Base-by-base conservation (phyloP, 148 eudicot species). In the Fallopia convolvulus region DNA sequence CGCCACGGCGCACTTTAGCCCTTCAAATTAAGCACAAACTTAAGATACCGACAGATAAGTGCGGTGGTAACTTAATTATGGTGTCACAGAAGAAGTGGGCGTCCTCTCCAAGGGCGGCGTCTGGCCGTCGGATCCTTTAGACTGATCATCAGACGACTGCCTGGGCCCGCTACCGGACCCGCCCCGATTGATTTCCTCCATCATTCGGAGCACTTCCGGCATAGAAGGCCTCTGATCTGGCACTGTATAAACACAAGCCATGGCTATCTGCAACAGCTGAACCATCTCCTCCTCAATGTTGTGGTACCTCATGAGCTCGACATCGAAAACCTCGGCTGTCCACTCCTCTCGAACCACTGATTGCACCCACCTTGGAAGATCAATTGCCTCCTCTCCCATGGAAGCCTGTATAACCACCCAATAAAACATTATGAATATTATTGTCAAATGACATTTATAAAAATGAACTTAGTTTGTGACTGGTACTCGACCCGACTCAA, bases 251-350 rank as follows among this genome's bases (percentile, higher is more conserved):
- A 95, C 99, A 77, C 99, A 95, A 0, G 97, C 81, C 99, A 95
- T 95, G 6, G 94, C 99, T 12, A 95, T 92, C 74, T 95, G 99
- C 48, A 95, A 80, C 40, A 92, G 80, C 81, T 95, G 99, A 2
- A 95, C 99, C 99, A 95, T 95, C 85, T 95, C 99, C 66, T 95
- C 99, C 80, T 95, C 99, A 2, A 92, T 90, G 77, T 94, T 88
- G 32, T 92, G 85, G 49, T 86, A 92, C 83, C 99, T 85, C 97
- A 92, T 92, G 21, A 95, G 83, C 85, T 95, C 99, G 14, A 90
- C 97, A 39, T 95, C 99, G 46, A 95, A 92, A 2, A 95, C 99
- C 83, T 95, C 99, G 0, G 99, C 99, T 92, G 65, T 58, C 99
- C 99, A 95, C 72, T 95, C 99, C 76, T 95, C 99, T 6, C 97